Percentiles rank a stretch among this genome's conserved stretches.
Evolutionary conservation across 2,329 filamentous ascomycete genomes (phyloP).

Genomic region (Ciborinia camelliae): DNA sequence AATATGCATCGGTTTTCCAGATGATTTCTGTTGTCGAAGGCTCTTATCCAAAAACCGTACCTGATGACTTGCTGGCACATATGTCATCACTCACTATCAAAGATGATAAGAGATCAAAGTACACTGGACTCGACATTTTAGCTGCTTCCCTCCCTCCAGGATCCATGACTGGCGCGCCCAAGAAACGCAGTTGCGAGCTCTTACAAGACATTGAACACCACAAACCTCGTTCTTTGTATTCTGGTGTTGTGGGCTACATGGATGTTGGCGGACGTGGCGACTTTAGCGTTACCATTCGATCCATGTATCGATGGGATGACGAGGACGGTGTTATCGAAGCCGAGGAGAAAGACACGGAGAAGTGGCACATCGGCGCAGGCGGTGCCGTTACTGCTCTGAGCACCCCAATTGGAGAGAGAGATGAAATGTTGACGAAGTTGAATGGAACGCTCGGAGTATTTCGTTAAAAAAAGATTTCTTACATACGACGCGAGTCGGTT

Average conservation of each 20-base stretch:
- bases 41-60: constrained; percentile 44
- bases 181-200: constrained; percentile 86
- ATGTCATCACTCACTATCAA: constrained; percentile 15
- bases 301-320: constrained; percentile 69
- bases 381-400: constrained; percentile 87
- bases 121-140: constrained; percentile 72
- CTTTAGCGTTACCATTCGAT: constrained; percentile 88
- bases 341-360: constrained; percentile 45
- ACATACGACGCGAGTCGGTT: constrained; percentile 11
- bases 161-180: constrained; percentile 95
- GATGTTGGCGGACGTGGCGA: constrained; percentile 82
- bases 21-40: constrained; percentile 88
- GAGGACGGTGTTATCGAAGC: constrained; percentile 41
- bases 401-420: constrained; percentile 73
- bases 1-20: constrained; percentile 86
- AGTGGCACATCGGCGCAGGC: constrained; percentile 84
- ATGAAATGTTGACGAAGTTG: constrained; percentile 81
- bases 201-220: constrained; percentile 63
- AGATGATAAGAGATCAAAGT: constrained; percentile 30
- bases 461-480: constrained; percentile 17
- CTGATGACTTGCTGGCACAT: constrained; percentile 14
- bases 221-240: constrained; percentile 70
- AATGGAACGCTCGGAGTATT: constrained; percentile 34
- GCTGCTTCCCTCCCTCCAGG: constrained; percentile 78
- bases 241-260: constrained; percentile 85